phyloP scores from a whole-genome alignment of 1,284 basidiomycete species.

The Caloboletus firmus region DNA sequence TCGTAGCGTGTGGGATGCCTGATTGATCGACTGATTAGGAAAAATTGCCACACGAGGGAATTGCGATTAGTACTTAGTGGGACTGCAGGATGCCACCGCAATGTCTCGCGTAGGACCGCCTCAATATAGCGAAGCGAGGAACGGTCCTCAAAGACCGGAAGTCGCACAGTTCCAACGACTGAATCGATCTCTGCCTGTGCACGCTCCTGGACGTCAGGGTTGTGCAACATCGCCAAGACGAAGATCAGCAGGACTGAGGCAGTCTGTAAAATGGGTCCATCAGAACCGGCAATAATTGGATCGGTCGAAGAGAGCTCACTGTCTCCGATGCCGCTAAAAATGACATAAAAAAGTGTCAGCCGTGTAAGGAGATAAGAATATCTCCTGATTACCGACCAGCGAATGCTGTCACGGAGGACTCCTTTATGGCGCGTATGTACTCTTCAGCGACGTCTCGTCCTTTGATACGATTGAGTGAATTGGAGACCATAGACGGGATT shows the following conservation, averaged over 20 bases:
- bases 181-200: constrained; percentile 32
- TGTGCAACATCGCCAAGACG: constrained; percentile 31
- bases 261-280: constrained; percentile 22
- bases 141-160: constrained; percentile 33
- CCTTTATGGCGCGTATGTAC: constrained; percentile 28
- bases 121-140: constrained; percentile 30
- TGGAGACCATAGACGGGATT: constrained; percentile 30
- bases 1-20: constrained; percentile 34
- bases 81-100: constrained; percentile 31
- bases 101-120: constrained; percentile 31
- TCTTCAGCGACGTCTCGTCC: constrained; percentile 1
- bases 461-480: constrained; percentile 21
- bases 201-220: constrained; percentile 29
- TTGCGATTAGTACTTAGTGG: constrained; percentile 21
- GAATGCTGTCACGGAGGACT: constrained; percentile 33
- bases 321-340: constrained; percentile 33
- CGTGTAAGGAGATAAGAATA: not conserved
- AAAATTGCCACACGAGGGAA: not conserved
- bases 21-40: not conserved
- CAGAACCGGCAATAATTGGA: not conserved
- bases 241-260: constrained; percentile 28
- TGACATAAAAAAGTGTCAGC: constrained; percentile 5
- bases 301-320: constrained; percentile 11
- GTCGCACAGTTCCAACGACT: constrained; percentile 24
- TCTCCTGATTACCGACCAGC: constrained; percentile 22